These are phyloP conservation scores for Apiospora kogelbergensis DNA, from an alignment of 2,329 filamentous ascomycete species.

Conservation along the genomic window DNA sequence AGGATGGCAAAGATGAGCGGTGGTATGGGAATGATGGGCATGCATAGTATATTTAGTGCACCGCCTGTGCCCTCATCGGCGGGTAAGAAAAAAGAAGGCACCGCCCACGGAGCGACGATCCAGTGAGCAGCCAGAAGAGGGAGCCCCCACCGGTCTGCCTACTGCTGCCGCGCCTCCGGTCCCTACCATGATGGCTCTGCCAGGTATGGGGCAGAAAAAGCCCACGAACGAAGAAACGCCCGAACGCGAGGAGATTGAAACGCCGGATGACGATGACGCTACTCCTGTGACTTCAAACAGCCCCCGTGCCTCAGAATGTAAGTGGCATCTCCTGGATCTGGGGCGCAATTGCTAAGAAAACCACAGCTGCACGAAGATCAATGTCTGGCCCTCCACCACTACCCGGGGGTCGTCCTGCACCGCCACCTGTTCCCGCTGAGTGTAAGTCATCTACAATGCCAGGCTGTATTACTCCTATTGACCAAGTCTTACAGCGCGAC, in stretches of 20 bases:
- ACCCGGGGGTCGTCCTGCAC: conserved; percentile 51
- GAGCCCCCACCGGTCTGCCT: conserved; percentile 39
- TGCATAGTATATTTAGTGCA: conserved; percentile 85
- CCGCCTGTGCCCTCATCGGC: conserved; percentile 55
- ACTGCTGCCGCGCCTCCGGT: conserved; percentile 56
- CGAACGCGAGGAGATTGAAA: conserved; percentile 51
- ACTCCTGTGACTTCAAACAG: conserved; percentile 30
- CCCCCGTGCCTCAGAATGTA: conserved; percentile 25
- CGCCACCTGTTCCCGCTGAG: conserved; percentile 59
- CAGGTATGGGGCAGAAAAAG: conserved; percentile 66
- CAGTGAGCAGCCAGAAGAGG: conserved; percentile 46
- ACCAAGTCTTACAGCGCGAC: conserved; percentile 53
- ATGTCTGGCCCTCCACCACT: conserved; percentile 43
- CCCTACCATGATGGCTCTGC: conserved; percentile 63
- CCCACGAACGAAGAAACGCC: conserved; percentile 42
- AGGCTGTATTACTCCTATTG: conserved; percentile 11
- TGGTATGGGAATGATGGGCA: conserved; percentile 71
- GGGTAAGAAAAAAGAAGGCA: conserved; percentile 59
- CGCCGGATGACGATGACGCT: conserved; percentile 34
- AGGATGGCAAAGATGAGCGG: conserved; percentile 99
- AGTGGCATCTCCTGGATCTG: conserved; percentile 18
- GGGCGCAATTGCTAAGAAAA: conserved; percentile 19
- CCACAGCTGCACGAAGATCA: conserved; percentile 23
- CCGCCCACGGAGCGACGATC: conserved; percentile 40
- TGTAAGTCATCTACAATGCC: conserved; percentile 46